phyloP scores from a whole-genome alignment of 495 filamentous ascomycete species.

The Venustampulla echinocandica region DNA sequence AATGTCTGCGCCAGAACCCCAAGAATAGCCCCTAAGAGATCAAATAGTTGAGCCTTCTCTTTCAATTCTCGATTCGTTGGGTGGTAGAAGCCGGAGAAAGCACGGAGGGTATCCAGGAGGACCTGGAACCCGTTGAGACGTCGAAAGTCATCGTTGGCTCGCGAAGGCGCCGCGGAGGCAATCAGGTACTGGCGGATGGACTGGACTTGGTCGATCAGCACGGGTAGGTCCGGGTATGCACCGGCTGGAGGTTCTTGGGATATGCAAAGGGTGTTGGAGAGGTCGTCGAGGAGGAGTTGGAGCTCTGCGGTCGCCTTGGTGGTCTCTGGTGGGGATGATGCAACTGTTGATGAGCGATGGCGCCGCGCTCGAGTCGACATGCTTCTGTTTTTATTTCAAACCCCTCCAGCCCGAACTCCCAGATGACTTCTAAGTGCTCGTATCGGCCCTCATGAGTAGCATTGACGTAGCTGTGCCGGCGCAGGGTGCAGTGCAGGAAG shows the following conservation, averaged over 20 bases:
- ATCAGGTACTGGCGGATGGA: constrained; percentile 40
- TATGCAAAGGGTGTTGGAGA: constrained; percentile 26
- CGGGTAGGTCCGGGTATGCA: constrained; percentile 34
- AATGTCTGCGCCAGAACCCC: constrained; percentile 67
- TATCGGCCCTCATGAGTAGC: constrained; percentile 15
- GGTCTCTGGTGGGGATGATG: constrained; percentile 41
- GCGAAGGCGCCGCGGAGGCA: constrained; percentile 33
- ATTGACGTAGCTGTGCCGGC: background rate
- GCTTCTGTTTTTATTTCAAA: no score
- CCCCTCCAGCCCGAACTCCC: constrained; percentile 13
- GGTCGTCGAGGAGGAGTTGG: constrained; percentile 46
- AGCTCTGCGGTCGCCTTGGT: constrained; percentile 54
- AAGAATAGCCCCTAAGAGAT: constrained; percentile 61
- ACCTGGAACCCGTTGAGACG: constrained; percentile 71
- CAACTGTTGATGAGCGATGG: constrained; percentile 55
- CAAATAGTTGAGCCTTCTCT: constrained; percentile 54
- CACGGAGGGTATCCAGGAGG: constrained; percentile 56
- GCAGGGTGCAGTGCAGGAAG: no score
- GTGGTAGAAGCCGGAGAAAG: constrained; percentile 65
- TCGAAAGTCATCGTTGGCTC: constrained; percentile 70
- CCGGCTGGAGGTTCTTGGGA: constrained; percentile 5
- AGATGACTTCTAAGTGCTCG: constrained; percentile 1
- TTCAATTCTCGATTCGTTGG: constrained; percentile 46
- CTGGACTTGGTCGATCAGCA: constrained; percentile 32
- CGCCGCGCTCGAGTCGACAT: constrained; percentile 43